phyloP scores from a whole-genome alignment of 306 rosid species.

The Acacia crassicarpa region DNA sequence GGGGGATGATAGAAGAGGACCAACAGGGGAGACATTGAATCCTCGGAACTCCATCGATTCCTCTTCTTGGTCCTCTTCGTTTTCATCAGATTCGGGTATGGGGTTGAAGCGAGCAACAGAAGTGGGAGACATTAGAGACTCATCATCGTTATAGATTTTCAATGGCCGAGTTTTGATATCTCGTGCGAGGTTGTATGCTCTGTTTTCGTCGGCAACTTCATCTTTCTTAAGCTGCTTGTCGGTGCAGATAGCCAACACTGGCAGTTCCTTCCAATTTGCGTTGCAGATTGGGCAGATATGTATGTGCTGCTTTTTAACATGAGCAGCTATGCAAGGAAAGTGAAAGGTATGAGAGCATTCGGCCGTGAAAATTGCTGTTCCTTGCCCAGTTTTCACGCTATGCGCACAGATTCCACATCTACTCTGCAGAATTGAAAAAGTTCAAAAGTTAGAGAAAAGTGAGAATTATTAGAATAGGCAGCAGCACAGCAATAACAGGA shows the following conservation, averaged over 20 bases:
- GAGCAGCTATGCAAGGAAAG: slow-evolving; percentile 78
- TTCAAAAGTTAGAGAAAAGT: not conserved
- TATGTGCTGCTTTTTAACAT: slow-evolving; percentile 57
- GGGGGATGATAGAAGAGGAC: slow-evolving; percentile 26
- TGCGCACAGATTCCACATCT: slow-evolving; percentile 88
- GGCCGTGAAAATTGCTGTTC: slow-evolving; percentile 94
- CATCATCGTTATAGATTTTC: slow-evolving; percentile 84
- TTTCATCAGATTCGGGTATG: slow-evolving; percentile 85
- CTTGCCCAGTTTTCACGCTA: slow-evolving; percentile 82
- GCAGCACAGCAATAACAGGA: not conserved
- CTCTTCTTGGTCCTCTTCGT: slow-evolving; percentile 58
- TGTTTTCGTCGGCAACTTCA: not conserved
- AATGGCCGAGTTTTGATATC: slow-evolving; percentile 52
- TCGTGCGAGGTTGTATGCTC: slow-evolving; percentile 32
- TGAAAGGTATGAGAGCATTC: slow-evolving; percentile 95
- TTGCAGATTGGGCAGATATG: slow-evolving; percentile 77
- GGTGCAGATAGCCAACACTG: slow-evolving; percentile 52
- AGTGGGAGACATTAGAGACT: slow-evolving; percentile 73
- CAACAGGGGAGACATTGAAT: slow-evolving; percentile 45
- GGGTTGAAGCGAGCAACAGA: slow-evolving; percentile 75
- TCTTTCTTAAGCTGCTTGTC: slow-evolving; percentile 25
- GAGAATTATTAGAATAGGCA: not conserved
- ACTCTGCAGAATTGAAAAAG: slow-evolving; percentile 48
- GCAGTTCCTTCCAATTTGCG: slow-evolving; percentile 78
- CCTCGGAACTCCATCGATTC: slow-evolving; percentile 61